Evolutionary conservation across 495 filamentous ascomycete genomes (phyloP).

Genomic region (Hypoxylon perforatum): DNA sequence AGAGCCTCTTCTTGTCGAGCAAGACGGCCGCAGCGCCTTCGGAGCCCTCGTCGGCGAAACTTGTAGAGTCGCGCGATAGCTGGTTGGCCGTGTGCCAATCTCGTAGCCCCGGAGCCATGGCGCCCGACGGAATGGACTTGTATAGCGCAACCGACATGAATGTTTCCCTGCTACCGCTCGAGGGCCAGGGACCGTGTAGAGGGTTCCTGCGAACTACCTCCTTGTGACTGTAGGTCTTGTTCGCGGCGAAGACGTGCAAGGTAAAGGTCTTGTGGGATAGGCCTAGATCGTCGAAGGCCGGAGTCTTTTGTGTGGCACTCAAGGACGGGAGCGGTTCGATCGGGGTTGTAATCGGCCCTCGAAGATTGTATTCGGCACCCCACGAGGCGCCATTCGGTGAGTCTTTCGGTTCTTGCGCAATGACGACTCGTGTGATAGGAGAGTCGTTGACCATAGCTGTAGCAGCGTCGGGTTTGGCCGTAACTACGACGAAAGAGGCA

Average conservation of each 20-base stretch:
- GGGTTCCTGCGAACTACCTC: conserved; percentile 48
- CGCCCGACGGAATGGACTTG: conserved; percentile 47
- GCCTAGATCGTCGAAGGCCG: conserved; percentile 32
- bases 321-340: conserved; percentile 24
- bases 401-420: conserved; percentile 26
- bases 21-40: conserved; percentile 39
- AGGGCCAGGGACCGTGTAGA: conserved; percentile 57
- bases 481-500: conserved; percentile 55
- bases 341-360: conserved; percentile 37
- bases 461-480: conserved; percentile 39
- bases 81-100: conserved; percentile 62
- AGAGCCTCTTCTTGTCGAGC: conserved; percentile 36
- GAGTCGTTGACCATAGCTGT: conserved; percentile 38
- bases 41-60: conserved; percentile 26
- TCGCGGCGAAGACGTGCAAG: conserved; percentile 50
- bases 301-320: conserved; percentile 19
- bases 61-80: conserved; percentile 31
- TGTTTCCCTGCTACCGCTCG: conserved; percentile 23
- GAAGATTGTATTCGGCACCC: conserved; percentile 29
- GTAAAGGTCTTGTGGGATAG: conserved; percentile 49
- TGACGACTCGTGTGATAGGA: conserved; percentile 32
- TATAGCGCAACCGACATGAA: conserved; percentile 49
- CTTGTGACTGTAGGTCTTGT: conserved; percentile 49
- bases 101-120: conserved; percentile 50
- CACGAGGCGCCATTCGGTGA: conserved; percentile 8